phyloP scores from a whole-genome alignment of 2,329 filamentous ascomycete species.

The Fusarium sp. region DNA sequence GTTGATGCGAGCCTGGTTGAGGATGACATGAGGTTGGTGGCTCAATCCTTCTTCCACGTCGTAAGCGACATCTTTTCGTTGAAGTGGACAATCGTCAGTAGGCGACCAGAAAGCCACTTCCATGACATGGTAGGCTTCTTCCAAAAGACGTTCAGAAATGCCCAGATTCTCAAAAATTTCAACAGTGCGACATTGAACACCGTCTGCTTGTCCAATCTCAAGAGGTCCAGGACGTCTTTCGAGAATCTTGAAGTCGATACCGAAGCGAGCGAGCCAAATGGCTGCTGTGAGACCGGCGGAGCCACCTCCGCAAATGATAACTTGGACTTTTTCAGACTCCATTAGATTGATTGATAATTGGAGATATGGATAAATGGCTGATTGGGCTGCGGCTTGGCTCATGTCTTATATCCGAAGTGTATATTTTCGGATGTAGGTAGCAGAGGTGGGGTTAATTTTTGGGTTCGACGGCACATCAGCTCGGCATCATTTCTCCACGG shows the following conservation, averaged over 20 bases:
- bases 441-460: neutral
- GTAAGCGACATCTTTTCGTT: constrained; percentile 71
- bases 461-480: constrained; percentile 1
- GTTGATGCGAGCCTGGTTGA: constrained; percentile 62
- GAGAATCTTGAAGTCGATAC: constrained; percentile 22
- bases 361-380: no score
- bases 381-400: no score
- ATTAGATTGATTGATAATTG: neutral
- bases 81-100: constrained; percentile 69
- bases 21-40: constrained; percentile 75
- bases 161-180: constrained; percentile 82
- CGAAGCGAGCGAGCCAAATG: constrained; percentile 25
- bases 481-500: constrained; percentile 24
- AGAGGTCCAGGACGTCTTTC: constrained; percentile 13
- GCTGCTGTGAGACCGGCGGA: constrained; percentile 30
- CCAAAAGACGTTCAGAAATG: constrained; percentile 74
- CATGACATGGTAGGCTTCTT: constrained; percentile 77
- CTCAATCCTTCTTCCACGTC: constrained; percentile 75
- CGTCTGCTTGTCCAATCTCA: constrained; percentile 60
- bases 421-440: neutral
- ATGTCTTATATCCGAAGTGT: constrained; percentile 13
- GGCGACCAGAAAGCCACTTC: constrained; percentile 75
- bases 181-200: constrained; percentile 73
- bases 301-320: constrained; percentile 25
- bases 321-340: constrained; percentile 14